Evolutionary conservation across 768 basidiomycete species (phyloP), one percentile per base, ranked within the genome.

Genomic region (Tylopilus sp.): DNA sequence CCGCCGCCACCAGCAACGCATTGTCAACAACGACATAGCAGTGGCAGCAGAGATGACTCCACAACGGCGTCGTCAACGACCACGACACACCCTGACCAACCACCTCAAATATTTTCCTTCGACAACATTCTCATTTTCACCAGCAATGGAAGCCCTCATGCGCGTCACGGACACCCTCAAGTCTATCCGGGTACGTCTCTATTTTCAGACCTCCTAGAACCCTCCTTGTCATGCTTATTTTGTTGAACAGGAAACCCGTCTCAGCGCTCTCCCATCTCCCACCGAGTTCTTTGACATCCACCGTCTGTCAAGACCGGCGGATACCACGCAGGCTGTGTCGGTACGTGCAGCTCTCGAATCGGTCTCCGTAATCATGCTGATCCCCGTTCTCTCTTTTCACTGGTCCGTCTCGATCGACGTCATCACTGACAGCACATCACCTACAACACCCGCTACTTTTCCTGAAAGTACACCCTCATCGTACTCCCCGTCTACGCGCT

Each of bases 361-460:
- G n/a, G n/a, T n/a, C n/a, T n/a, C n/a, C n/a, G n/a, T n/a, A n/a
- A n/a, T n/a, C n/a, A n/a, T n/a, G n/a, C n/a, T n/a, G n/a, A n/a
- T n/a, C n/a, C n/a, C n/a, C n/a, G n/a, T n/a, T n/a, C n/a, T 10
- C 31, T n/a, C 34, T 36, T 8, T 17, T 34, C 22, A 33, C 38
- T 21, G 37, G 21, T 8, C 3, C 29, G 14, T 36, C 34, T 3
- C 31, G 34, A n/a, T n/a, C n/a, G n/a, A n/a, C n/a, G n/a, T 36
- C 24, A 22, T 16, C 30, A 2, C 21, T 24, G 2, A 19, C 64
- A 93, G 92, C 84, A 92, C 54, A 90, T 95, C 80, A 90, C 91
- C 22, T 93, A 96, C 76, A 96, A 96, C 75, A 93, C 92, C 34
- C 85, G 89, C 45, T 91, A 90, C 67, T 91, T 90, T 72, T 91